A percentile compares a stretch with the other conserved stretches of the same genome.
Evolutionary conservation across 176 grass and related monocot genomes (phyloP).

Genomic region (Musa acuminata): DNA sequence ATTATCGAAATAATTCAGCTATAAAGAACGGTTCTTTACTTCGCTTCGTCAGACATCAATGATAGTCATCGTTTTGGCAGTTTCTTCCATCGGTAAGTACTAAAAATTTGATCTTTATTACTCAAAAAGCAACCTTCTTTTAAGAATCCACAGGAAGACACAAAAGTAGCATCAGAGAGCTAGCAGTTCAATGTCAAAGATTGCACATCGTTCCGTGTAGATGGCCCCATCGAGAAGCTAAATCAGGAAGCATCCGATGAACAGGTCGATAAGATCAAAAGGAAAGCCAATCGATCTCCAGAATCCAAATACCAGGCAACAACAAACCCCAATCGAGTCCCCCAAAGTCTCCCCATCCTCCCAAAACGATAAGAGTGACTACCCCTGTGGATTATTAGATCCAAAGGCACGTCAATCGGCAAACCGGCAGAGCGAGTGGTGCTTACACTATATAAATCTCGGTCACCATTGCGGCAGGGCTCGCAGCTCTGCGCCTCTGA

Average conservation of each 20-base stretch:
- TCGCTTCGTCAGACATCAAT: no score
- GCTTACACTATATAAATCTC: slow-evolving; percentile 37
- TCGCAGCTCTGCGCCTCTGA: not conserved
- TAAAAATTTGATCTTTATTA: no score
- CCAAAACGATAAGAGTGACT: not conserved
- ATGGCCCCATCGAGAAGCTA: not conserved
- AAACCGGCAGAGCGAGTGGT: not conserved
- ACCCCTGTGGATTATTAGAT: no score
- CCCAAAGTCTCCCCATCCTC: not conserved
- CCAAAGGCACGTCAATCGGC: no score
- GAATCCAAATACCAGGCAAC: not conserved
- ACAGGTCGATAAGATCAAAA: not conserved
- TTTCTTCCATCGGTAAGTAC: no score
- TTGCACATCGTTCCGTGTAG: no score
- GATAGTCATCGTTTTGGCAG: no score
- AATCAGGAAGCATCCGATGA: not conserved
- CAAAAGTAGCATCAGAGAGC: not conserved
- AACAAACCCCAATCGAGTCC: not conserved
- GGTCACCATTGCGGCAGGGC: slow-evolving; percentile 24
- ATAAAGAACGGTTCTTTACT: no score
- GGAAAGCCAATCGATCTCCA: not conserved
- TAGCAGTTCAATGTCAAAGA: not conserved
- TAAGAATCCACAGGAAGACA: not conserved
- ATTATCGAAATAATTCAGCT: no score
- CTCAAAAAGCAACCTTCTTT: no score